A percentile compares a stretch with the other conserved stretches of the same genome.
phyloP scores from a whole-genome alignment of 352 stramenopile species.

The Phytophthora pistaciae region DNA sequence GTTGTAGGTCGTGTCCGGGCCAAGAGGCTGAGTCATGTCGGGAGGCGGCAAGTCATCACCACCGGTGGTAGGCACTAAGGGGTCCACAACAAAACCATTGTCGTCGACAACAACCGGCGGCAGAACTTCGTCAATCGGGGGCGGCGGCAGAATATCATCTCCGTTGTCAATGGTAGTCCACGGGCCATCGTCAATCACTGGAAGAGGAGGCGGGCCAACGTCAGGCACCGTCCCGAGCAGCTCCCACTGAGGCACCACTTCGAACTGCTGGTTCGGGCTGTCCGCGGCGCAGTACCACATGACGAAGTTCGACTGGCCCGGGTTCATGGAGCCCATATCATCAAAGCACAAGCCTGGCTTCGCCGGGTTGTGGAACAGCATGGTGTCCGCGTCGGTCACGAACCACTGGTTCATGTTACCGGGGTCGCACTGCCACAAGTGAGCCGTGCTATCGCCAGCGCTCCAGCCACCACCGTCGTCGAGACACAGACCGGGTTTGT shows the following conservation, averaged over 20 bases:
- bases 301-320: background rate
- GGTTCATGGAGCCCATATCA: conserved; percentile 11
- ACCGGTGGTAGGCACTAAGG: background rate
- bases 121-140: conserved; percentile 3
- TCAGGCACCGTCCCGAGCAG: conserved; percentile 1
- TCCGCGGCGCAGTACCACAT: conserved; percentile 25
- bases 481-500: conserved; percentile 36
- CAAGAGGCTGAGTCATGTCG: background rate
- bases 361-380: conserved; percentile 27
- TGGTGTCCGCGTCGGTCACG: conserved; percentile 21
- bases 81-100: background rate
- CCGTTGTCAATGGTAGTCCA: conserved; percentile 8
- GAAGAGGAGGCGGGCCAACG: conserved; percentile 4
- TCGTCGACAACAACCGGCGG: conserved; percentile 1
- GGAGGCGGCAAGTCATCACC: background rate
- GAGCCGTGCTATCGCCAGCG: conserved; percentile 2
- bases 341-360: conserved; percentile 39
- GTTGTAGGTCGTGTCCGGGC: background rate
- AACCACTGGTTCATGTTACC: conserved; percentile 40
- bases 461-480: conserved; percentile 32
- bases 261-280: conserved; percentile 32
- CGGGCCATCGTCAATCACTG: background rate
- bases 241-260: conserved; percentile 13
- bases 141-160: background rate
- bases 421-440: conserved; percentile 32